Percentiles rank a stretch among this genome's conserved stretches.
Conservation (phyloP, 2,329 filamentous ascomycete species). For the Sarocladiaceae sp. region DNA sequence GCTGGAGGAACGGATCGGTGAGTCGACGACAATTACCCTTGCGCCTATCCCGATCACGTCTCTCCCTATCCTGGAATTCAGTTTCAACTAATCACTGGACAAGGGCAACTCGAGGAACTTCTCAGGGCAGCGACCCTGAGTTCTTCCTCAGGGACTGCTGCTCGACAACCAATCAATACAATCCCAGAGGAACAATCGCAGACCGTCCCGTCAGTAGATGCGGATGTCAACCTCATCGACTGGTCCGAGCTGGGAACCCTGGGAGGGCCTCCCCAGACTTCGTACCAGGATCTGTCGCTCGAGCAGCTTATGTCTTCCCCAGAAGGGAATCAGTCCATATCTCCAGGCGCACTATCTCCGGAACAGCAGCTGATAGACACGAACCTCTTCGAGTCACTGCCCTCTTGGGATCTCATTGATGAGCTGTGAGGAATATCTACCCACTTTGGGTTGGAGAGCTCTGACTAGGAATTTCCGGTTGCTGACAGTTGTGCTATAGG, state of each 20-base stretch:
- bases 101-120: slow-evolving; percentile 18
- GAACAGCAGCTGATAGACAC: slow-evolving; percentile 16
- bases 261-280: background rate
- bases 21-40: too few species aligned
- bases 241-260: background rate
- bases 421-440: slow-evolving; percentile 24
- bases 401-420: slow-evolving; percentile 20
- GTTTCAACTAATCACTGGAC: background rate
- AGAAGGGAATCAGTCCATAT: slow-evolving; percentile 12
- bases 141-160: background rate
- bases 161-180: background rate
- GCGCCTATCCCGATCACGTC: too few species aligned
- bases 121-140: slow-evolving; percentile 15
- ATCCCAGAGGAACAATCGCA: background rate
- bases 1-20: slow-evolving; percentile 21
- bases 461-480: background rate
- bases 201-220: slow-evolving; percentile 13
- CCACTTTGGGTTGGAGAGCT: too few species aligned
- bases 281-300: background rate
- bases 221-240: slow-evolving; percentile 6
- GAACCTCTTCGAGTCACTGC: slow-evolving; percentile 25
- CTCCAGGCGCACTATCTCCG: background rate
- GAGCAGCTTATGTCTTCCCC: slow-evolving; percentile 11
- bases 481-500: background rate
- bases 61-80: background rate